Percentiles rank a stretch among this genome's conserved stretches.
Evolutionary conservation across 2,329 filamentous ascomycete species (phyloP).

Genomic region (Fusarium napiforme): DNA sequence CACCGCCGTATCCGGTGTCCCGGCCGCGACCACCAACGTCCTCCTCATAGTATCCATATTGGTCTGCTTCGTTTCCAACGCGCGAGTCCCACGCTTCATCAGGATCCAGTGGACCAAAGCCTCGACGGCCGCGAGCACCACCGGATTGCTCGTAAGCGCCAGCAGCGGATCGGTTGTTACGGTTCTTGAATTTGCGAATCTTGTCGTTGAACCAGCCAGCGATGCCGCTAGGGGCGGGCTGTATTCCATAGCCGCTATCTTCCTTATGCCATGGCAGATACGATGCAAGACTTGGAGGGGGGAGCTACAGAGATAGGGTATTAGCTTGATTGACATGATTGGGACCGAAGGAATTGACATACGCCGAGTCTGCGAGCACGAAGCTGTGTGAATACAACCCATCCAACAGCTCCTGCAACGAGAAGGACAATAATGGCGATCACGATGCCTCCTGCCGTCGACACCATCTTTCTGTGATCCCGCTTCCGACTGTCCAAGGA

Average conservation of each 20-base stretch:
- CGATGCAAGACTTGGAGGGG: constrained; percentile 72
- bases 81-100: constrained; percentile 88
- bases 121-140: constrained; percentile 59
- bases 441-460: constrained; percentile 73
- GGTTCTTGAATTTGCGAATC: constrained; percentile 70
- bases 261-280: constrained; percentile 76
- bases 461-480: constrained; percentile 59
- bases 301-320: constrained; percentile 61
- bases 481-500: not conserved
- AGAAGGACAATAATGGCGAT: constrained; percentile 76
- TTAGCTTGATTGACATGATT: constrained; percentile 14
- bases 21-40: constrained; percentile 48
- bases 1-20: constrained; percentile 50
- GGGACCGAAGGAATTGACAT: constrained; percentile 47
- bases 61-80: constrained; percentile 78
- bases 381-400: constrained; percentile 77
- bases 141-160: constrained; percentile 77
- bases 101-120: constrained; percentile 77
- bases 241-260: constrained; percentile 59
- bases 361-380: constrained; percentile 78
- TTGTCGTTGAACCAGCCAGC: constrained; percentile 79
- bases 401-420: constrained; percentile 67
- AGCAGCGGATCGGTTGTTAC: constrained; percentile 71
- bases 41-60: constrained; percentile 79
- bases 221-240: constrained; percentile 70